phyloP scores from a whole-genome alignment of 129 eudicot species.

The Flaveria brownii region DNA sequence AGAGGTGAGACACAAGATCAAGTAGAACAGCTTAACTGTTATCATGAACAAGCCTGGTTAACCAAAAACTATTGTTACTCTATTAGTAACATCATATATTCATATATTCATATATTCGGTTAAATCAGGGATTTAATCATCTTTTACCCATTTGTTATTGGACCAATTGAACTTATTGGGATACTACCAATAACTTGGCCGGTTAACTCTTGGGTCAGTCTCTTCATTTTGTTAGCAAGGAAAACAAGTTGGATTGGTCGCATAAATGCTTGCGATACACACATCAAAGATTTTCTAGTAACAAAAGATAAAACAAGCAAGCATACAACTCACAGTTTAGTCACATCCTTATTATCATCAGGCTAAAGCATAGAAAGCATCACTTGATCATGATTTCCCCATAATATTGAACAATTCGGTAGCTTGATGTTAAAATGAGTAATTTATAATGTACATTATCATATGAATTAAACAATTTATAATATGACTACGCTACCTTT shows the following conservation, averaged over 20 bases:
- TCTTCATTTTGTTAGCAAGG: background rate
- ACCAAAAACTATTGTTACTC: slow-evolving; percentile 1
- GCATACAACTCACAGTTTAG: background rate
- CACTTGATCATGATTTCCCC: background rate
- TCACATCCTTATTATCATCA: background rate
- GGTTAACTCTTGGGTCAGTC: background rate
- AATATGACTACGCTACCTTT: background rate
- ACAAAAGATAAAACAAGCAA: background rate
- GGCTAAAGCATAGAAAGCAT: background rate
- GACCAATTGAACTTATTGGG: background rate
- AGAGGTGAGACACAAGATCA: background rate
- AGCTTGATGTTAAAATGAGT: background rate
- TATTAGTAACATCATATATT: background rate
- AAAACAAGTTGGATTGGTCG: background rate
- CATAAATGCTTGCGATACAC: background rate
- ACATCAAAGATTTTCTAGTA: background rate
- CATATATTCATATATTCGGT: too few species aligned
- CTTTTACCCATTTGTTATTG: background rate
- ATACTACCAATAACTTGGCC: background rate
- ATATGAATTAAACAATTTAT: background rate
- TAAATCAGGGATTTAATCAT: background rate
- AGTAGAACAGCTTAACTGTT: background rate
- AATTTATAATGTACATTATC: background rate
- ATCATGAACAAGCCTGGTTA: background rate
- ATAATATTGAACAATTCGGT: background rate